Evolutionary conservation across 1,284 basidiomycete genomes (phyloP).

Genomic region (Rhodotorula sp.): DNA sequence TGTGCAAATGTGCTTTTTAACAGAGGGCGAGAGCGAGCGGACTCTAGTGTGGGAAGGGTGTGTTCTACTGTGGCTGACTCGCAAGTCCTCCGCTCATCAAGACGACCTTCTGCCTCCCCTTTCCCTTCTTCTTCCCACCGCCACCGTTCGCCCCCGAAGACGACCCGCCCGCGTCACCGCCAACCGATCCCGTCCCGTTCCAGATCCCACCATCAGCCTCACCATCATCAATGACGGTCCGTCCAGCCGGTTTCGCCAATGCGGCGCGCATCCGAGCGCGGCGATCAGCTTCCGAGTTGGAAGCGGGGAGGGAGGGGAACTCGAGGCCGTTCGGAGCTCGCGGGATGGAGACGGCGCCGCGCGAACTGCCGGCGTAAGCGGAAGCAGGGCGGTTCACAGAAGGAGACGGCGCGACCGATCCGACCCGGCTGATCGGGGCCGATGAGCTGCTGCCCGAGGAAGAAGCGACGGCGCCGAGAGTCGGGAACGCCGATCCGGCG

Average conservation of each 20-base stretch:
- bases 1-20: too few species aligned
- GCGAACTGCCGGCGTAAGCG: not conserved
- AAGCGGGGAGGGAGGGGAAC: conserved; percentile 28
- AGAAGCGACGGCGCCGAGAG: conserved; percentile 1
- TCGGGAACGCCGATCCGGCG: conserved; percentile 4
- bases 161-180: not conserved
- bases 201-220: not conserved
- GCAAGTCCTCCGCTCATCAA: conserved; percentile 28
- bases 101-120: conserved; percentile 31
- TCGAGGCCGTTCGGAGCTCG: conserved; percentile 20
- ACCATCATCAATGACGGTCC: conserved; percentile 23
- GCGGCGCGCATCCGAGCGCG: conserved; percentile 31
- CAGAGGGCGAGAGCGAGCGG: too few species aligned
- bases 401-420: not conserved
- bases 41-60: not conserved
- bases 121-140: conserved; percentile 31
- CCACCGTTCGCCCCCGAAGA: not conserved
- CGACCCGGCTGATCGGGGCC: conserved; percentile 13
- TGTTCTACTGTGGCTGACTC: conserved; percentile 12
- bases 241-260: conserved; percentile 20
- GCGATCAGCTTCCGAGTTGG: conserved; percentile 12
- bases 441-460: not conserved
- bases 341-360: conserved; percentile 2
- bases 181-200: not conserved
- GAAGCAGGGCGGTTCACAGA: not conserved